These are phyloP conservation scores for Xeromyces bisporus DNA, from an alignment of 495 filamentous ascomycete species.

Conservation along the genomic window DNA sequence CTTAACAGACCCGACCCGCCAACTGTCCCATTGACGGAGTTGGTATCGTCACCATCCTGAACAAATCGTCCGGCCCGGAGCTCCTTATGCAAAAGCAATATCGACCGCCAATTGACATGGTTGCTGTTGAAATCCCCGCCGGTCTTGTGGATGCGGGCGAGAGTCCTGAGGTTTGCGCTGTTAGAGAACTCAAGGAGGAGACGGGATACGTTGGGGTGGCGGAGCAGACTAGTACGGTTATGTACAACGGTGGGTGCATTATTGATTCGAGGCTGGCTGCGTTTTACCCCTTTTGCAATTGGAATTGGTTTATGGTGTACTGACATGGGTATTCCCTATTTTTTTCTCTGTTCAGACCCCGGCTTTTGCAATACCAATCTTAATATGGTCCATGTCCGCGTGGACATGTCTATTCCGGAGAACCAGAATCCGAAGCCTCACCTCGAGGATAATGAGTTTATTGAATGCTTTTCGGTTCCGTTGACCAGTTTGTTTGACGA, in stretches of 20 bases:
- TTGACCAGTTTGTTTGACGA: slow-evolving; percentile 48
- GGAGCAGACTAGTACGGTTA: slow-evolving; percentile 50
- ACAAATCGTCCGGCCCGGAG: slow-evolving; percentile 52
- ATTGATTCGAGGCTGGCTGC: too few relatives aligned
- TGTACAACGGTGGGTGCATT: slow-evolving; percentile 74
- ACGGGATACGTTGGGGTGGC: slow-evolving; percentile 72
- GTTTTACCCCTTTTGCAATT: too few relatives aligned
- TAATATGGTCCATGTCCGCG: slow-evolving; percentile 61
- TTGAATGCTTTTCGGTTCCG: slow-evolving; percentile 64
- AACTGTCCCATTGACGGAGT: slow-evolving; percentile 69
- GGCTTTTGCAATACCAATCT: slow-evolving; percentile 86
- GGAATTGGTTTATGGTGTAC: neutral
- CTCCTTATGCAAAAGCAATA: slow-evolving; percentile 80
- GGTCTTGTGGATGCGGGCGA: slow-evolving; percentile 74
- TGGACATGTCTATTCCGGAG: slow-evolving; percentile 55
- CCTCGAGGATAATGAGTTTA: slow-evolving; percentile 80
- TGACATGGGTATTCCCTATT: neutral
- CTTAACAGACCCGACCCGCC: slow-evolving; percentile 41
- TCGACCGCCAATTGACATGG: slow-evolving; percentile 62
- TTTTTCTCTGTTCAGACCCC: slow-evolving; percentile 24
- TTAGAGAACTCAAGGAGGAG: slow-evolving; percentile 86
- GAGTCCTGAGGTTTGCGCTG: slow-evolving; percentile 58
- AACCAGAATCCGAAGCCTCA: slow-evolving; percentile 56
- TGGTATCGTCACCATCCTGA: slow-evolving; percentile 74
- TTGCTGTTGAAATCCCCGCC: slow-evolving; percentile 71